Conservation (phyloP, 345 rosid genomes). For the Garcia nutans region DNA sequence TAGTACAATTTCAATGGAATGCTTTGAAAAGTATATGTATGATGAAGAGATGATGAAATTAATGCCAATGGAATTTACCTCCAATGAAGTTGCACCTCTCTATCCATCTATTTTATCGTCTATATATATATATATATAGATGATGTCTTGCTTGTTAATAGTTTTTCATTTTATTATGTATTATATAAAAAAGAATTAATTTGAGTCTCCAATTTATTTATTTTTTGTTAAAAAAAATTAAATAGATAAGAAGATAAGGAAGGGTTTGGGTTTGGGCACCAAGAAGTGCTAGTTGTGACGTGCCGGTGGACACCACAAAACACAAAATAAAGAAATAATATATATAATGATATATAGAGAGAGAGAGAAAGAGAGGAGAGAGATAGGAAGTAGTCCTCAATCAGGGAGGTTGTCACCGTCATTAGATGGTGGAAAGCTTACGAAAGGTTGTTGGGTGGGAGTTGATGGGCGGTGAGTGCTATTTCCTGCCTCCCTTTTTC, state of each 20-base stretch:
- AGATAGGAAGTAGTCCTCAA: conserved; percentile 23
- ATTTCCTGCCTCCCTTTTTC: too few relatives aligned
- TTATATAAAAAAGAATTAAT: too few relatives aligned
- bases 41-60: background rate
- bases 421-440: conserved; percentile 34
- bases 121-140: background rate
- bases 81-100: background rate
- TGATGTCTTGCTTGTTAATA: conserved; percentile 23
- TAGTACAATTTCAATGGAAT: background rate
- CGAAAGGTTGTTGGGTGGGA: conserved; percentile 32
- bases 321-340: background rate
- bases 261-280: conserved; percentile 5
- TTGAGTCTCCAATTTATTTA: background rate
- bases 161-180: background rate
- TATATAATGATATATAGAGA: background rate
- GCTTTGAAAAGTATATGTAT: background rate
- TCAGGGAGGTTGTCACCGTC: conserved; percentile 35
- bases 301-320: conserved; percentile 35
- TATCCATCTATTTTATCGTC: too few relatives aligned
- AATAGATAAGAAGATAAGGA: conserved; percentile 39
- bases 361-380: background rate
- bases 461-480: conserved; percentile 27
- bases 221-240: background rate
- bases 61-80: too few relatives aligned
- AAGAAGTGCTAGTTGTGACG: conserved; percentile 17